phyloP scores from a whole-genome alignment of 164 flowering plant species.

The Platanus orientalis region DNA sequence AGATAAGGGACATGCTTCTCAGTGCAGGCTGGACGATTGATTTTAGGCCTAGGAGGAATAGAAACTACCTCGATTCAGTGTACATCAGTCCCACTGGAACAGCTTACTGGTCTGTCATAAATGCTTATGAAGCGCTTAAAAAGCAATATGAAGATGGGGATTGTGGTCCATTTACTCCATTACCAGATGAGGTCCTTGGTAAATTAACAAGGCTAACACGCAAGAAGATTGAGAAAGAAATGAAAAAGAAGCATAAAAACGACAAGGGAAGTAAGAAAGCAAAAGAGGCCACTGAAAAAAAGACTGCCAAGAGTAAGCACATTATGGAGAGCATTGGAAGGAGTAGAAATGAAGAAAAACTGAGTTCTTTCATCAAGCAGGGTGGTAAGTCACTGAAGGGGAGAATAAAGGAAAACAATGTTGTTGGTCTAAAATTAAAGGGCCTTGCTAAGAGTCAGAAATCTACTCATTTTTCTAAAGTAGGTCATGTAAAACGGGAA shows the following conservation, averaged over 20 bases:
- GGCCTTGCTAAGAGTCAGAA: slow-evolving; percentile 13
- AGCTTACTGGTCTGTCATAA: slow-evolving; percentile 67
- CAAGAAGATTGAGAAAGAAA: slow-evolving; percentile 60
- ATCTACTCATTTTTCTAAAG: slow-evolving; percentile 14
- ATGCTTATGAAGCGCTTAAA: slow-evolving; percentile 58
- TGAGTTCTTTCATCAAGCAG: slow-evolving; percentile 35
- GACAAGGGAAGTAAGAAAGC: slow-evolving; percentile 19
- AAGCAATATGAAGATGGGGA: slow-evolving; percentile 39
- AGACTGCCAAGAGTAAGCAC: slow-evolving; percentile 23
- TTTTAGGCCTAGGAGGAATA: slow-evolving; percentile 48
- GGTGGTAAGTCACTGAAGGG: slow-evolving; percentile 35
- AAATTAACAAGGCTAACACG: slow-evolving; percentile 71
- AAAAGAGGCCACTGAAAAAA: slow-evolving; percentile 22
- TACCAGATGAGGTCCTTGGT: slow-evolving; percentile 58
- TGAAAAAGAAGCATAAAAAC: slow-evolving; percentile 41
- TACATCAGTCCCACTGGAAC: slow-evolving; percentile 59
- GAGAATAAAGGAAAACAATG: slow-evolving; percentile 23
- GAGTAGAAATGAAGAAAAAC: slow-evolving; percentile 34
- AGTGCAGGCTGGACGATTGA: slow-evolving; percentile 76
- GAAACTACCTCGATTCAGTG: slow-evolving; percentile 63
- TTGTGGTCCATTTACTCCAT: slow-evolving; percentile 34
- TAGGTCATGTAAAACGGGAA: slow-evolving; percentile 15
- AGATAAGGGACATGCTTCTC: slow-evolving; percentile 44
- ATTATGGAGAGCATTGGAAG: slow-evolving; percentile 34
- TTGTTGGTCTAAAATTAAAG: slow-evolving; percentile 10